Evolutionary conservation across 768 basidiomycete species (phyloP).

Genomic region (Mycena sanguinolenta): DNA sequence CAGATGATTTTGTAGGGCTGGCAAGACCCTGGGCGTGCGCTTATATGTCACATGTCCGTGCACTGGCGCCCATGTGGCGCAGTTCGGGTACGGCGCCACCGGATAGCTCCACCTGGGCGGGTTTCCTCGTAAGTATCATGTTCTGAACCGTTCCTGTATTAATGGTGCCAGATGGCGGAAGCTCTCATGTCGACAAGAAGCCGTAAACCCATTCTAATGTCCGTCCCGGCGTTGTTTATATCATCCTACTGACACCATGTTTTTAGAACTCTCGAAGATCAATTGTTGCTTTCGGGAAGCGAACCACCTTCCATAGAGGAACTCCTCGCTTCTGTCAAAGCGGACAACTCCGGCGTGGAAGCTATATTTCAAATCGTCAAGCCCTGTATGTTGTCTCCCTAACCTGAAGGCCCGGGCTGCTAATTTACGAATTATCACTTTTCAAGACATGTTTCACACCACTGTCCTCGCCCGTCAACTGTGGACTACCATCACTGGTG

Average conservation of each 20-base stretch:
- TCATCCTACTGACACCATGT: background rate
- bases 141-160: background rate
- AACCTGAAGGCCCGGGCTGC: too few relatives aligned
- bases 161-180: conserved; percentile 20
- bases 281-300: conserved; percentile 15
- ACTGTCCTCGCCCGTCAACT: conserved; percentile 13
- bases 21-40: conserved; percentile 27
- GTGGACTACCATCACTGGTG: conserved; percentile 13
- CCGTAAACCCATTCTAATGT: conserved; percentile 14
- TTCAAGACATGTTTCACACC: conserved; percentile 15
- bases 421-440: too few relatives aligned
- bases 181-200: background rate
- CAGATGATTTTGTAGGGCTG: conserved; percentile 6
- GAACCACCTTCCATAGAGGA: conserved; percentile 1
- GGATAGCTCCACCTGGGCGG: background rate
- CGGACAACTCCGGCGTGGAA: background rate
- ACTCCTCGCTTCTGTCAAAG: background rate
- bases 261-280: conserved; percentile 10
- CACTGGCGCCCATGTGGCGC: conserved; percentile 14
- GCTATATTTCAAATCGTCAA: too few relatives aligned
- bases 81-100: background rate
- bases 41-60: conserved; percentile 10
- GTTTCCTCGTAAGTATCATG: background rate
- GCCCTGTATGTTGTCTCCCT: too few relatives aligned
- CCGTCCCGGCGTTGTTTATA: background rate